Evolutionary conservation across 2,329 filamentous ascomycete genomes (phyloP).

Genomic region (Pseudogymnoascus sp.): DNA sequence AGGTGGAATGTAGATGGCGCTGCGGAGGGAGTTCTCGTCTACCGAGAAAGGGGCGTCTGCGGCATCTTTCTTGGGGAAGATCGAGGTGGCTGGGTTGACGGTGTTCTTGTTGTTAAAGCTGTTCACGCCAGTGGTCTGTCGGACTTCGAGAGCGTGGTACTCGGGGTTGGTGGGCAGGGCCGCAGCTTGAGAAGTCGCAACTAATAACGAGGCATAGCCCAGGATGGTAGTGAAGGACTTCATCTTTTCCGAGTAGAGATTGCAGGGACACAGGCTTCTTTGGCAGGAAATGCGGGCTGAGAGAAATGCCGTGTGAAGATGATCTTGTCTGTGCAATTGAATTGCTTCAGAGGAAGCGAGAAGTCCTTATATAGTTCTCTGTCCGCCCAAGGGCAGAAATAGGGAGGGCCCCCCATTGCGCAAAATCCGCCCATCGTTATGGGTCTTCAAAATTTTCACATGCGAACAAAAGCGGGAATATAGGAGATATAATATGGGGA

Average conservation of each 20-base stretch:
- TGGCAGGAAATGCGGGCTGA: neutral
- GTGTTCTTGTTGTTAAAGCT: slow-evolving; percentile 14
- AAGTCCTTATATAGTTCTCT: neutral
- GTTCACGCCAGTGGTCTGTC: slow-evolving; percentile 13
- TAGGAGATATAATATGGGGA: neutral
- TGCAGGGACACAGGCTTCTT: neutral
- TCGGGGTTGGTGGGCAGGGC: neutral
- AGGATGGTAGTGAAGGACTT: neutral
- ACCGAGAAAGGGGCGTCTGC: slow-evolving; percentile 43
- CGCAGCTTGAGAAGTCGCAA: neutral
- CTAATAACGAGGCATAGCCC: neutral
- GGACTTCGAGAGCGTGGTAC: neutral
- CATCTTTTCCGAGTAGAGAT: neutral
- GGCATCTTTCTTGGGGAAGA: slow-evolving; percentile 33
- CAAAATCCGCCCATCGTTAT: neutral
- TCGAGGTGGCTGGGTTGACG: slow-evolving; percentile 14
- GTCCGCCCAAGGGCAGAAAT: neutral
- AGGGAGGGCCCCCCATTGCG: neutral
- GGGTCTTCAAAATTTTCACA: neutral
- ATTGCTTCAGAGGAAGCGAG: neutral
- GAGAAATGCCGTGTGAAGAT: neutral
- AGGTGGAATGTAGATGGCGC: slow-evolving; percentile 45
- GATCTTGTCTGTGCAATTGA: neutral
- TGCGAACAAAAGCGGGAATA: neutral
- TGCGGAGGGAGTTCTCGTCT: slow-evolving; percentile 38